Evolutionary conservation across 192 early-diverging fungal genomes (phyloP), one percentile per base, ranked within the genome.

Genomic region (Pilobolus umbonatus): DNA sequence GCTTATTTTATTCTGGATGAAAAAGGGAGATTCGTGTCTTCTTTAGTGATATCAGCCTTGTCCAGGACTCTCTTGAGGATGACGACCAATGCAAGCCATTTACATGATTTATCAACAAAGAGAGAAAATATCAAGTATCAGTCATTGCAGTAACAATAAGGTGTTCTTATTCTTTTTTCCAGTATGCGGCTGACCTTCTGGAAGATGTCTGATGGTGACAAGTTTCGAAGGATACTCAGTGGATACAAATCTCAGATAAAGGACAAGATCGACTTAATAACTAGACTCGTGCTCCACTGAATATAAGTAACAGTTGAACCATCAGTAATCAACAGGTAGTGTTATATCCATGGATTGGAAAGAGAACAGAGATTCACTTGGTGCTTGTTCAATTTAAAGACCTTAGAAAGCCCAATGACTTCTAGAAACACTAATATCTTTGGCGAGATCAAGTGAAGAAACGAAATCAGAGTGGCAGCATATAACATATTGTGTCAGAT

Each of bases 161-260:
- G n/a, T n/a, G n/a, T n/a, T n/a, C n/a, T n/a, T n/a, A n/a, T n/a
- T n/a, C n/a, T n/a, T n/a, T n/a, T n/a, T n/a, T n/a, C n/a, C n/a
- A n/a, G n/a, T n/a, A n/a, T n/a, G n/a, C n/a, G n/a, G n/a, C n/a
- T n/a, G n/a, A n/a, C n/a, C 32, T 54, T 35, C 34, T 54, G 35
- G 51, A 54, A 54, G 35, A 54, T 54, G 19, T 54, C 35, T 54
- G 34, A 54, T 38, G 51, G 51, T 54, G 51, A 54, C 35, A 36
- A 25, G 34, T 54, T 54, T 54, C 51, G 35, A 54, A 54, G 34
- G 30, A 31, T 50, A 51, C 30, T 32, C 49, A 32, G 17, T 19
- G 49, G 49, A 34, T 32, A 31, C 52, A 54, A 38, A 39, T 54
- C 0, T 54, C 39, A 54, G 25, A 54, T 38, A 21, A 54, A 54